Conservation (phyloP, 495 filamentous ascomycete species). For the Annulohypoxylon moriforme region DNA sequence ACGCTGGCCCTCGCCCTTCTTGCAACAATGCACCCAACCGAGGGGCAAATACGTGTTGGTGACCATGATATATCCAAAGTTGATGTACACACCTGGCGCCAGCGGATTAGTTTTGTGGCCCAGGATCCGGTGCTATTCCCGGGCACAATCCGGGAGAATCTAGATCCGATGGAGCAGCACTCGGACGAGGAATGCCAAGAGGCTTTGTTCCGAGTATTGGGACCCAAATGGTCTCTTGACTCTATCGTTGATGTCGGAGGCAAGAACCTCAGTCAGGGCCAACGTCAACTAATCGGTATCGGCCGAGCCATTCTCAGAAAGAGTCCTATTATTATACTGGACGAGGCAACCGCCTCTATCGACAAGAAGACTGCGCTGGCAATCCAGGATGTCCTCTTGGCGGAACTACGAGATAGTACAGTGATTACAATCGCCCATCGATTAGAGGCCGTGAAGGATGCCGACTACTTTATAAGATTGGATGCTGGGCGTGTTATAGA, state of each 20-base stretch:
- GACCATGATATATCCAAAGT: constrained; percentile 62
- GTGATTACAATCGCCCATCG: constrained; percentile 91
- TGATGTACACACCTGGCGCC: constrained; percentile 64
- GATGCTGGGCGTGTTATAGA: constrained; percentile 69
- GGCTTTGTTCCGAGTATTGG: constrained; percentile 58
- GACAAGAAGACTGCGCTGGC: constrained; percentile 80
- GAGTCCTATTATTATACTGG: constrained; percentile 72
- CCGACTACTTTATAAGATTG: constrained; percentile 77
- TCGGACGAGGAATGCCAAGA: constrained; percentile 59
- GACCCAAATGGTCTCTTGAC: constrained; percentile 56
- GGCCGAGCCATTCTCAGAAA: constrained; percentile 67
- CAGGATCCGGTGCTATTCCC: constrained; percentile 72
- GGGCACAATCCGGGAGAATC: constrained; percentile 65
- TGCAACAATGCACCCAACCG: constrained; percentile 59
- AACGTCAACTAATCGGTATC: constrained; percentile 69
- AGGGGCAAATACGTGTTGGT: constrained; percentile 66
- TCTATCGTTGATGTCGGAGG: constrained; percentile 66
- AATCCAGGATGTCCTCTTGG: constrained; percentile 79
- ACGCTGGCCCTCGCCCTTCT: constrained; percentile 69
- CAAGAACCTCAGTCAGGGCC: constrained; percentile 70
- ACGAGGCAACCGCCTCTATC: constrained; percentile 89
- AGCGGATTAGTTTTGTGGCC: constrained; percentile 68
- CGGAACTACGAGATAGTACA: constrained; percentile 80
- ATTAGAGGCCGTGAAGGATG: constrained; percentile 80
- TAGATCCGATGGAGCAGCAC: constrained; percentile 62